These are phyloP conservation scores for Magnusiomyces ingens DNA, from an alignment of 1,139 yeast genomes.

Conservation along the genomic window DNA sequence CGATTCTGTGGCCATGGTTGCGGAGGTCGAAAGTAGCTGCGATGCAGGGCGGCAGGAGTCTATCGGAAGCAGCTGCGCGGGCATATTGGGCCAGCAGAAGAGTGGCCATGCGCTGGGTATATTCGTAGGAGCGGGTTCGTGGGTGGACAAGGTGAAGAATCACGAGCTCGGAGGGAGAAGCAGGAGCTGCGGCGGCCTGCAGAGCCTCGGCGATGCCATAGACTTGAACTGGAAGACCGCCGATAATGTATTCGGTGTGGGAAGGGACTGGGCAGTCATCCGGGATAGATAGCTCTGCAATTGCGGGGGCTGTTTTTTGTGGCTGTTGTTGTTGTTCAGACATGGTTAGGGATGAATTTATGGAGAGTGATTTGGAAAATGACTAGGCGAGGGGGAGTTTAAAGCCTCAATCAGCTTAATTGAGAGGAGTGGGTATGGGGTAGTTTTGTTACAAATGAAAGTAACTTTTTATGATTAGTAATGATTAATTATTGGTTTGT, in stretches of 20 bases:
- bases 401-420: too few relatives aligned
- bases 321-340: neutral
- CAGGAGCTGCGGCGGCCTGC: slow-evolving; percentile 6
- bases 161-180: slow-evolving; percentile 14
- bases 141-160: slow-evolving; percentile 26
- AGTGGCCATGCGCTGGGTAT: slow-evolving; percentile 21
- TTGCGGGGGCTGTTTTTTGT: slow-evolving; percentile 2
- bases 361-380: neutral
- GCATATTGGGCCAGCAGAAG: slow-evolving; percentile 17
- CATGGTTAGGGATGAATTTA: neutral
- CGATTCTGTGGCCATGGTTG: slow-evolving; percentile 51
- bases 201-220: slow-evolving; percentile 24
- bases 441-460: too few relatives aligned
- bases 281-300: slow-evolving; percentile 14
- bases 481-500: too few relatives aligned
- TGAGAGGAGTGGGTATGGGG: too few relatives aligned
- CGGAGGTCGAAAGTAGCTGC: slow-evolving; percentile 52
- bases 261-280: slow-evolving; percentile 19
- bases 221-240: slow-evolving; percentile 25
- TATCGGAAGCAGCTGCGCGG: neutral
- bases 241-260: slow-evolving; percentile 19
- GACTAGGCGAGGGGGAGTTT: too few relatives aligned
- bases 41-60: slow-evolving; percentile 30
- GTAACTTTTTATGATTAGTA: too few relatives aligned
- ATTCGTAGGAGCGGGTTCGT: slow-evolving; percentile 20